Evolutionary conservation across 306 rosid species (phyloP).

Genomic region (Astragalus membranaceus): DNA sequence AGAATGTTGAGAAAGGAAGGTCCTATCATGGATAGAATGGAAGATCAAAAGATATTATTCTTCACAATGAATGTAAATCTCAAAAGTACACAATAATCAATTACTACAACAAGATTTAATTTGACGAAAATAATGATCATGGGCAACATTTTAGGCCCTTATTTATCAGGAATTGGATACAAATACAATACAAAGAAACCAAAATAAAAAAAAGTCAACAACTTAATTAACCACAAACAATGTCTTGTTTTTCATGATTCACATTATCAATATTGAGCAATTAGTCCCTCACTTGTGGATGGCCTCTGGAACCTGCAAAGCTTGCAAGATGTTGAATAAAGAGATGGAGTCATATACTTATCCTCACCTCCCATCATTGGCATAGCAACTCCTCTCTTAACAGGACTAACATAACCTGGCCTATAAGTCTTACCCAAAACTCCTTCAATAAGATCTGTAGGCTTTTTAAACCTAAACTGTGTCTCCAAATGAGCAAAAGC

Average conservation of each 20-base stretch:
- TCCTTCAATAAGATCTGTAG: constrained; percentile 57
- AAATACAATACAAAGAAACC: constrained; percentile 3
- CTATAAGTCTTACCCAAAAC: constrained; percentile 69
- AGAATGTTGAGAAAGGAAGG: no score
- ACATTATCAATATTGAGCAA: constrained; percentile 39
- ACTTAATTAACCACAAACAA: not conserved
- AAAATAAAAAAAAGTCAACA: not conserved
- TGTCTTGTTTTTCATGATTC: not conserved
- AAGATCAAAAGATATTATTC: no score
- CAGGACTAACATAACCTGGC: constrained; percentile 64
- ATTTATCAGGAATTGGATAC: constrained; percentile 9
- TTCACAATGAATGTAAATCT: no score
- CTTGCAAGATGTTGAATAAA: constrained; percentile 44
- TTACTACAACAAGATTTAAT: not conserved
- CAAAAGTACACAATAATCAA: not conserved
- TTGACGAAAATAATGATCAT: not conserved
- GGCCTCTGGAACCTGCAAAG: constrained; percentile 54
- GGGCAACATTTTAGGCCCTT: constrained; percentile 46
- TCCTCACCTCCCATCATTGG: constrained; percentile 80
- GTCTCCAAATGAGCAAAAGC: constrained; percentile 72
- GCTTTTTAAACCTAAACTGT: constrained; percentile 48
- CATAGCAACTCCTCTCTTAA: constrained; percentile 64
- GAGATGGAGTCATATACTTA: constrained; percentile 48
- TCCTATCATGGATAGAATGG: no score
- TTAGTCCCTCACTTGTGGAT: constrained; percentile 22